Evolutionary conservation across 192 early-diverging fungal genomes (phyloP), one percentile per base, ranked within the genome.

Genomic region (Entomortierella chlamydospora): DNA sequence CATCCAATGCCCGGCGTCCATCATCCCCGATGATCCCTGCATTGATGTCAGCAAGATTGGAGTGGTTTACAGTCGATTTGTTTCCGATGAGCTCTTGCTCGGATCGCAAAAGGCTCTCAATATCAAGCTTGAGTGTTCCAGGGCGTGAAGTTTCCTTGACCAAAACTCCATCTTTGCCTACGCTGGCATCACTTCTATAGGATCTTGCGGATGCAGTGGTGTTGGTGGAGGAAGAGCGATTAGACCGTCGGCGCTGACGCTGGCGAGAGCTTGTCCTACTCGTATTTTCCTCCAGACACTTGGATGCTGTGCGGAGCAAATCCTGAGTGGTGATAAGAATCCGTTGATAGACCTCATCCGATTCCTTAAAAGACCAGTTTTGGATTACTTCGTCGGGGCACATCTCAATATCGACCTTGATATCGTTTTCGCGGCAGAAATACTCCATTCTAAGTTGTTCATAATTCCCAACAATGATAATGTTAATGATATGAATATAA

Each of bases 341-440:
- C 5, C 74, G 60, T 26, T 78, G 66, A 23, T 78, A 78, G 54
- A 70, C 67, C 23, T 69, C 61, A 37, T 78, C 74, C 4, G 74
- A 78, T 18, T 78, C 74, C 20, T 78, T 70, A 61, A 78, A 78
- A 26, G 54, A 68, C 74, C 74, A 78, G 39, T 78, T 78, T 56
- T 64, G 58, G 37, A 78, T 58, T 8, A 45, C 74, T 12, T 78
- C 74, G 5, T 78, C 74, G 1, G 74, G 56, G 28, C 66, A 64
- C 61, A 78, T 60, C 29, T 78, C 74, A 37, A 78, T 70, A 20
- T 78, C 74, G 33, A 78, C 67, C 23, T 70, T 78, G 56, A 78
- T 60, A 9, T 78, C 47, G 29, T 78, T 69, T 50, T 78, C 74
- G 45, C 67, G 74, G 43, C 74, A 78, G 1, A 78, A 59, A 60